A percentile compares a stretch with the other conserved stretches of the same genome.
phyloP scores from a whole-genome alignment of 2,329 filamentous ascomycete species.

The Meredithiella fracta region DNA sequence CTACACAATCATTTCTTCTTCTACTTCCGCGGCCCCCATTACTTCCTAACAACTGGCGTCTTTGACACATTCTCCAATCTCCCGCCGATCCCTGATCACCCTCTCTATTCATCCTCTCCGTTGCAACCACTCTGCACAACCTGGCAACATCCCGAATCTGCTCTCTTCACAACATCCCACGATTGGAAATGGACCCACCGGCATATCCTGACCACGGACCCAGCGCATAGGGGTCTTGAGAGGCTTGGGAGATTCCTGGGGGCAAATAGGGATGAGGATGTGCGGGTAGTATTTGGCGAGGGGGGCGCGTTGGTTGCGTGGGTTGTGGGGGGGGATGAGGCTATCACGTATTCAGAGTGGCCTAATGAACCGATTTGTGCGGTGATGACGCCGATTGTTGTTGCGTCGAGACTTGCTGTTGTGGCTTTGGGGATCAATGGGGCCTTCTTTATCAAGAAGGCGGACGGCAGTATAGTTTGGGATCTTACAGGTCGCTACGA shows the following conservation, averaged over 20 bases:
- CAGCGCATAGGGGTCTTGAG: not conserved
- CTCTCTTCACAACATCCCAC: conserved; percentile 7
- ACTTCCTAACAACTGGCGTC: conserved; percentile 12
- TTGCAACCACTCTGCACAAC: conserved; percentile 8
- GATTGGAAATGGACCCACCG: conserved; percentile 11
- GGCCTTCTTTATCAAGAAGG: conserved; percentile 13
- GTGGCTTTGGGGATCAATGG: conserved; percentile 9
- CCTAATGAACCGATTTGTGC: not conserved
- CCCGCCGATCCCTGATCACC: conserved; percentile 1
- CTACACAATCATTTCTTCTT: conserved; percentile 10
- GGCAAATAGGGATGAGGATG: conserved; percentile 11
- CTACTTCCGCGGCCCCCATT: conserved; percentile 12
- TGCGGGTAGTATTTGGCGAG: conserved; percentile 11
- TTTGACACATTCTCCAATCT: conserved; percentile 10
- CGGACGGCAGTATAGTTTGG: conserved; percentile 7
- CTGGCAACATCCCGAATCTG: conserved; percentile 4
- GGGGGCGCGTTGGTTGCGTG: conserved; percentile 10
- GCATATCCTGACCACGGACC: conserved; percentile 5
- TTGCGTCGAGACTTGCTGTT: conserved; percentile 6
- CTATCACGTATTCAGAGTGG: conserved; percentile 11
- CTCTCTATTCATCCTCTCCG: not conserved
- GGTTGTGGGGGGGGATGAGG: conserved; percentile 2
- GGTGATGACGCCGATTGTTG: conserved; percentile 10
- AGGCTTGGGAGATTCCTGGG: conserved; percentile 4
- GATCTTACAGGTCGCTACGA: conserved; percentile 10